Conservation (phyloP, 331 rosid species). For the Saraca asoca region DNA sequence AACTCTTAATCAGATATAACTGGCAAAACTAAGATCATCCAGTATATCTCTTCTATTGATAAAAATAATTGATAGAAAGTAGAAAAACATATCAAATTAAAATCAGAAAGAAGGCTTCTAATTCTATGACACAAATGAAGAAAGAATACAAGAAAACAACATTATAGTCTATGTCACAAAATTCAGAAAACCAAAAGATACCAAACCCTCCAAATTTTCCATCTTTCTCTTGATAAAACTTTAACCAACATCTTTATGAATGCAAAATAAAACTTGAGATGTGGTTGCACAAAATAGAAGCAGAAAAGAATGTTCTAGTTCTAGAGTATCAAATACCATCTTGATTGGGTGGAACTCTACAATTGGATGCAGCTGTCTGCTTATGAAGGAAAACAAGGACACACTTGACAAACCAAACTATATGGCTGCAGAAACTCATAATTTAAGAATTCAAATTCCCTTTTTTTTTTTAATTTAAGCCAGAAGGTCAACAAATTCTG, state of each 20-base stretch:
- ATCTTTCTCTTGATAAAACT: neutral
- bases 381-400: neutral
- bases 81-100: slow-evolving; percentile 7
- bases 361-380: slow-evolving; percentile 12
- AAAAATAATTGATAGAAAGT: slow-evolving; percentile 11
- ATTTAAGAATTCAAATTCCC: neutral
- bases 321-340: neutral
- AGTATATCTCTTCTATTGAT: slow-evolving; percentile 1
- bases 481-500: neutral
- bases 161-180: neutral
- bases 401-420: slow-evolving; percentile 13
- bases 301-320: neutral
- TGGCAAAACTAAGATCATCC: slow-evolving; percentile 8
- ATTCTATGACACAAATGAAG: slow-evolving; percentile 4
- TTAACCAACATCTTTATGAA: neutral
- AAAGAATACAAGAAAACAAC: slow-evolving; percentile 2
- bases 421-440: slow-evolving; percentile 10
- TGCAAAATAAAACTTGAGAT: slow-evolving; percentile 12
- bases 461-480: neutral
- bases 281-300: neutral
- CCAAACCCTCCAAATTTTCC: neutral
- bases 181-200: neutral
- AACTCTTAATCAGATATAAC: slow-evolving; percentile 9
- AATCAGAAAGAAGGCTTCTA: slow-evolving; percentile 8
- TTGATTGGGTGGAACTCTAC: neutral